These are phyloP conservation scores for Penicillium paneum DNA, from an alignment of 2,329 filamentous ascomycete species.

Conservation along the genomic window DNA sequence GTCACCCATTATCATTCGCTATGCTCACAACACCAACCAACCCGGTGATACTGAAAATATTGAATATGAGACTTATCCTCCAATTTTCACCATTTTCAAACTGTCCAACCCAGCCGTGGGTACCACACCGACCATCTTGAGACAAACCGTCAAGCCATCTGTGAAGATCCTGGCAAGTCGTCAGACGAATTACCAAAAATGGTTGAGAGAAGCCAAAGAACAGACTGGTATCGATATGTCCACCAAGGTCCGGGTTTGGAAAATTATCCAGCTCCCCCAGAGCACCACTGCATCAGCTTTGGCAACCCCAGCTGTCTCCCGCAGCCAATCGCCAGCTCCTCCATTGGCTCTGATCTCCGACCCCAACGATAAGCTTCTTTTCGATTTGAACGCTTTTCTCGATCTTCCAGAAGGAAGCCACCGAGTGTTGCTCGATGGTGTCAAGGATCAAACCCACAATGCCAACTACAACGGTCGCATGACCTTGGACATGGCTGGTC, in stretches of 20 bases:
- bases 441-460: slow-evolving; percentile 69
- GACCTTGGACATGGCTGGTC: slow-evolving; percentile 62
- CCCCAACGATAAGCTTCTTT: slow-evolving; percentile 51
- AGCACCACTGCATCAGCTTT: slow-evolving; percentile 45
- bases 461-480: slow-evolving; percentile 72
- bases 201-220: slow-evolving; percentile 70
- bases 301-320: slow-evolving; percentile 44
- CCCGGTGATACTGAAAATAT: slow-evolving; percentile 63
- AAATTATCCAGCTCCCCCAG: slow-evolving; percentile 50
- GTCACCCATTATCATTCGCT: slow-evolving; percentile 69
- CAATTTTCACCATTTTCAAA: slow-evolving; percentile 79
- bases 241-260: slow-evolving; percentile 76
- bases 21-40: slow-evolving; percentile 70
- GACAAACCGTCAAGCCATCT: slow-evolving; percentile 60
- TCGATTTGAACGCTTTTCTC: slow-evolving; percentile 62
- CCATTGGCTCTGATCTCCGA: slow-evolving; percentile 42
- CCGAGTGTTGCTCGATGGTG: slow-evolving; percentile 59
- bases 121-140: slow-evolving; percentile 59
- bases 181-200: slow-evolving; percentile 67
- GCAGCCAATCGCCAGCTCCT: slow-evolving; percentile 45
- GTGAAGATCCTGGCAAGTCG: slow-evolving; percentile 68
- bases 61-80: slow-evolving; percentile 78
- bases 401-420: slow-evolving; percentile 61
- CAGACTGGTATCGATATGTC: slow-evolving; percentile 63
- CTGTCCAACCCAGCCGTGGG: slow-evolving; percentile 60